phyloP scores from a whole-genome alignment of 139 green algal species.

The Spirogloea muscicola region DNA sequence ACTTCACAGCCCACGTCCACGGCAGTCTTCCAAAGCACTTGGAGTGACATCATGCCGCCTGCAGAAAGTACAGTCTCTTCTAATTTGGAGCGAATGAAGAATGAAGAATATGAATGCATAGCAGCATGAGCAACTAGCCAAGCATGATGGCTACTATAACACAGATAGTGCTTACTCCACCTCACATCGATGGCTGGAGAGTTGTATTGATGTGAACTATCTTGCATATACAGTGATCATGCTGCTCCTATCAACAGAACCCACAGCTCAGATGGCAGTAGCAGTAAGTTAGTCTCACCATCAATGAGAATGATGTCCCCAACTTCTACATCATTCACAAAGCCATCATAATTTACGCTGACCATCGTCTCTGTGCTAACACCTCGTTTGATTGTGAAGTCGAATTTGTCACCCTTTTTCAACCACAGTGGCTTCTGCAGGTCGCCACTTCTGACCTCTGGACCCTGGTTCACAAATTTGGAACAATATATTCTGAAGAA shows the following conservation, averaged over 20 bases:
- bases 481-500: background rate
- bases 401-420: conserved; percentile 42
- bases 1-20: conserved; percentile 43
- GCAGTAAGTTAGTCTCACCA: too few relatives aligned
- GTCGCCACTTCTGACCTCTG: conserved; percentile 49
- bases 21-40: conserved; percentile 26
- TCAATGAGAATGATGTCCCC: conserved; percentile 50
- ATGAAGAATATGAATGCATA: background rate
- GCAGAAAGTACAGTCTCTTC: background rate
- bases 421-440: conserved; percentile 40
- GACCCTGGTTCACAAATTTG: conserved; percentile 16
- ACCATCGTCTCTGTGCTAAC: conserved; percentile 37
- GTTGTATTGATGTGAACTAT: too few relatives aligned
- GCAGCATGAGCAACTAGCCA: too few relatives aligned
- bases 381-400: conserved; percentile 49
- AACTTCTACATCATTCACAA: conserved; percentile 43
- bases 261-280: too few relatives aligned
- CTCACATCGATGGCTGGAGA: too few relatives aligned
- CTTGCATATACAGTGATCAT: too few relatives aligned
- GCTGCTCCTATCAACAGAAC: too few relatives aligned
- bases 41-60: conserved; percentile 49
- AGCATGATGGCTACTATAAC: too few relatives aligned
- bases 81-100: background rate
- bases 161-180: too few relatives aligned
- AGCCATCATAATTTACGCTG: conserved; percentile 54